phyloP scores from a whole-genome alignment of 2,329 filamentous ascomycete genomes.

The Phialophora chinensis region DNA sequence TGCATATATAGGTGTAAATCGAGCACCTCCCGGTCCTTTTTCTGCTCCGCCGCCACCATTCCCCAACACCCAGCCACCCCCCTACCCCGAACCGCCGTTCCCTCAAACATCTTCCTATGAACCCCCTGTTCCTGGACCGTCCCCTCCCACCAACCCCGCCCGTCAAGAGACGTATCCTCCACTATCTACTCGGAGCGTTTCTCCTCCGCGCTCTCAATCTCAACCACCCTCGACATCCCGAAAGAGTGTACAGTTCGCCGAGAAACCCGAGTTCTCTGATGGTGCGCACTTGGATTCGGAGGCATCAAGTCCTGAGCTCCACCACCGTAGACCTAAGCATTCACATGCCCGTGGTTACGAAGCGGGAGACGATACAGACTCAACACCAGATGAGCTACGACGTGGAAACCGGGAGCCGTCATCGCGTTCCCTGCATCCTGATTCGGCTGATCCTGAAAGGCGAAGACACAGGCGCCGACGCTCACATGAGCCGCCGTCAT shows the following conservation, averaged over 20 bases:
- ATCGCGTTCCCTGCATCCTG: constrained; percentile 33
- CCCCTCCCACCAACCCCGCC: background rate
- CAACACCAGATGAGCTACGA: constrained; percentile 31
- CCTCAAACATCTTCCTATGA: constrained; percentile 3
- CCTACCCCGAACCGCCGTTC: background rate
- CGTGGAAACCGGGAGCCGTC: constrained; percentile 28
- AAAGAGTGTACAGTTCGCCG: constrained; percentile 39
- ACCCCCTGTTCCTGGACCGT: constrained; percentile 3
- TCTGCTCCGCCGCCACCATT: constrained; percentile 33
- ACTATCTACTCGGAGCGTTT: constrained; percentile 23
- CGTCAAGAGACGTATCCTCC: constrained; percentile 20
- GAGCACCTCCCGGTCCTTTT: constrained; percentile 13
- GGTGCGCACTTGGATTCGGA: constrained; percentile 21
- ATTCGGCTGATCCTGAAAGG: constrained; percentile 44
- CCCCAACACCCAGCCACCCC: constrained; percentile 20
- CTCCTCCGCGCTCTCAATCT: constrained; percentile 29
- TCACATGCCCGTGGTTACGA: constrained; percentile 46
- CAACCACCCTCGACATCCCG: constrained; percentile 30
- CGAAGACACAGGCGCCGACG: constrained; percentile 36
- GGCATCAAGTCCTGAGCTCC: constrained; percentile 27
- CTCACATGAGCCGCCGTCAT: constrained; percentile 33
- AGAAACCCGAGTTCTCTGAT: constrained; percentile 35
- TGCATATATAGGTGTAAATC: constrained; percentile 30
- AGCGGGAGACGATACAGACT: constrained; percentile 47
- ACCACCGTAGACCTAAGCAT: constrained; percentile 28